Base-by-base conservation (phyloP, 2,329 filamentous ascomycete species). In the Xylaria polymorpha region DNA sequence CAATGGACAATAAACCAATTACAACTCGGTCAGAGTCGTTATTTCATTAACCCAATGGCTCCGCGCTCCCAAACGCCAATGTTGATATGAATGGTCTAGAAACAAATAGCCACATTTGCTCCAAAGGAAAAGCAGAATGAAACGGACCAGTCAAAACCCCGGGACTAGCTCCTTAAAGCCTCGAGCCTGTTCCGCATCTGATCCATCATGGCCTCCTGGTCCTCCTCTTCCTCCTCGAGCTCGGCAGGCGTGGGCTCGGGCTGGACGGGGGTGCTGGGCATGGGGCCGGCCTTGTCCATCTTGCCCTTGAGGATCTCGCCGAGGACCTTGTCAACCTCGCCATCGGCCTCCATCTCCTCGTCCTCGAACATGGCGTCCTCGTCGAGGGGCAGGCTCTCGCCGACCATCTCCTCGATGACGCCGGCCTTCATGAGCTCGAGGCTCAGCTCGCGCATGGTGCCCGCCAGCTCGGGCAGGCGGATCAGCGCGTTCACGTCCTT, bases 331-430 rank as follows among this genome's bases (percentile, higher is more conserved):
- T 98, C 94, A 10, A 98, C 93, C 85, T 98, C 95, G 22, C 83
- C 84, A 78, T 92, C 90, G 1, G 87, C 90, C 80, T 93, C 91
- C 6, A 90, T 92, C 75, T 94, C 93, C 67, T 90, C 86, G 70
- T 93, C 93, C 68, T 92, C 89, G 67, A 93, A 88, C 62, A 88
- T 85, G 74, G 93, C 84, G 74, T 93, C 84, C 61, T 91, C 82
- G 66, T 94, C 91, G 72, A 91, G 87, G n/a, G 94, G 93, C 73
- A 98, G 83, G 51, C 87, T 90, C 79, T 98, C 95, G 57, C 91
- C 92, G 4, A 97, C 90, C 92, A 98, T 98, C 84, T 99, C 96
- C 85, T 98, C 95, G 69, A 98, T 97, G 73, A 99, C 95, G 18
- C 95, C 96, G 2, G 96, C 95, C 83, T 94, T 97, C 80, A 97